A percentile compares a stretch with the other conserved stretches of the same genome.
Evolutionary conservation across 805 yeast genomes (phyloP).

Genomic region (Grigorovia humatica): DNA sequence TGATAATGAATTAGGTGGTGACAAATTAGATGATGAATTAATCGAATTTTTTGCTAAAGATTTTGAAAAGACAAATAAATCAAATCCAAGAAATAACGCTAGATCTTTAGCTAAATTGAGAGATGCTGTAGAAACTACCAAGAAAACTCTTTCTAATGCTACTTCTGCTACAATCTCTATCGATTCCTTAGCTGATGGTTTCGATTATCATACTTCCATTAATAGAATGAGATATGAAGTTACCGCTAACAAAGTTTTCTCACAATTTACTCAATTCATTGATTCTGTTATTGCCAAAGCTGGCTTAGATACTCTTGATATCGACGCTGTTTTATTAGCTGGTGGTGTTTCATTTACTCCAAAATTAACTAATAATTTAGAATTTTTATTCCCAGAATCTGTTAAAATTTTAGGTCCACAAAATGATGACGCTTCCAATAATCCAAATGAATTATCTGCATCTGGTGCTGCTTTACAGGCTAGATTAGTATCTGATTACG

Average conservation of each 20-base stretch:
- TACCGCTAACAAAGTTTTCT: slow-evolving; percentile 66
- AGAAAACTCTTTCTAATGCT: slow-evolving; percentile 87
- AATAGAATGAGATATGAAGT: slow-evolving; percentile 92
- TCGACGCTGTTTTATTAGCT: slow-evolving; percentile 82
- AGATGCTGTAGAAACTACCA: slow-evolving; percentile 72
- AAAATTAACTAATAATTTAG: slow-evolving; percentile 70
- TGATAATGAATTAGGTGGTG: slow-evolving; percentile 79
- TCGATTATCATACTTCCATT: slow-evolving; percentile 83
- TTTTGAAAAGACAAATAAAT: slow-evolving; percentile 77
- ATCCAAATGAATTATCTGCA: slow-evolving; percentile 83
- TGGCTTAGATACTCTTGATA: slow-evolving; percentile 69
- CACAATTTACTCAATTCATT: slow-evolving; percentile 67
- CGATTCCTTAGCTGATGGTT: slow-evolving; percentile 89
- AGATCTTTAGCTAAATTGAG: slow-evolving; percentile 84
- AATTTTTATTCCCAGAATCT: slow-evolving; percentile 69
- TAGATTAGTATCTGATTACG: slow-evolving; percentile 68
- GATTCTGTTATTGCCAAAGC: slow-evolving; percentile 72
- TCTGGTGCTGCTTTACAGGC: slow-evolving; percentile 98
- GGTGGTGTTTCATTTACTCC: slow-evolving; percentile 95
- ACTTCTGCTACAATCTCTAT: slow-evolving; percentile 83
- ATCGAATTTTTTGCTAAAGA: slow-evolving; percentile 84
- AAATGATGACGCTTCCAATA: slow-evolving; percentile 61
- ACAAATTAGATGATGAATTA: slow-evolving; percentile 67
- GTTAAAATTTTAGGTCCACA: slow-evolving; percentile 62
- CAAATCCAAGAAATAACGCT: slow-evolving; percentile 69